These are phyloP conservation scores for Bocquillonia castaneifolia DNA, from an alignment of 441 rosid genomes.

Conservation along the genomic window DNA sequence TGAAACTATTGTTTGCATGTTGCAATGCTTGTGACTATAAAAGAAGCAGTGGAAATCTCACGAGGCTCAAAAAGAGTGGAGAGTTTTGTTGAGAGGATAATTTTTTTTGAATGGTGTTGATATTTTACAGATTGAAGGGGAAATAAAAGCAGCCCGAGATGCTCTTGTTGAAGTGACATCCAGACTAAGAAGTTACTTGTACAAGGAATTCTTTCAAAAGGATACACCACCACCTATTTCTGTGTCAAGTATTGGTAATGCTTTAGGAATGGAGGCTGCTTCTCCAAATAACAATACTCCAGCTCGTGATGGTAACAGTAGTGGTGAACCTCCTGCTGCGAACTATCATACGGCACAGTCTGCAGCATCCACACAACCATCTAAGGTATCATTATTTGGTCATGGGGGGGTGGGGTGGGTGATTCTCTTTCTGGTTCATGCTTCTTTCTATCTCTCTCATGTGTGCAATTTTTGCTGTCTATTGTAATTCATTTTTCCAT, in stretches of 20 bases:
- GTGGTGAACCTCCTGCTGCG: conserved; percentile 31
- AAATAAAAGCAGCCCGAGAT: conserved; percentile 76
- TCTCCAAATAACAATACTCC: conserved; percentile 47
- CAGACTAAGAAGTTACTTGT: conserved; percentile 60
- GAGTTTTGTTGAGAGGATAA: conserved; percentile 14
- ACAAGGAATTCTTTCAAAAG: conserved; percentile 57
- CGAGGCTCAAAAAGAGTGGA: conserved; percentile 13
- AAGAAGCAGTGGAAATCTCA: conserved; percentile 5
- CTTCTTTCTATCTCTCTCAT: not conserved
- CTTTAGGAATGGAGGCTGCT: conserved; percentile 46
- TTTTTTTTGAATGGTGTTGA: conserved; percentile 23
- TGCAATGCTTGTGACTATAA: conserved; percentile 14
- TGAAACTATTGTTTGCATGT: conserved; percentile 5
- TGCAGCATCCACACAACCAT: conserved; percentile 31
- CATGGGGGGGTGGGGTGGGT: too few species aligned
- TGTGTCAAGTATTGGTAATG: conserved; percentile 43
- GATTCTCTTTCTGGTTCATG: conserved; percentile 9
- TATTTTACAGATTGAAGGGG: conserved; percentile 73
- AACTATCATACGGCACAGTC: conserved; percentile 39
- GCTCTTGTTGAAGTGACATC: conserved; percentile 92
- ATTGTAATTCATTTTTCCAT: not conserved
- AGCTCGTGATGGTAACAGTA: conserved; percentile 44
- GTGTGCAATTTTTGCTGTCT: not conserved
- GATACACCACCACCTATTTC: conserved; percentile 50
- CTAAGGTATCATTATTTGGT: conserved; percentile 42